phyloP scores from a whole-genome alignment of 768 basidiomycete genomes.

The Termitomyces sp. region DNA sequence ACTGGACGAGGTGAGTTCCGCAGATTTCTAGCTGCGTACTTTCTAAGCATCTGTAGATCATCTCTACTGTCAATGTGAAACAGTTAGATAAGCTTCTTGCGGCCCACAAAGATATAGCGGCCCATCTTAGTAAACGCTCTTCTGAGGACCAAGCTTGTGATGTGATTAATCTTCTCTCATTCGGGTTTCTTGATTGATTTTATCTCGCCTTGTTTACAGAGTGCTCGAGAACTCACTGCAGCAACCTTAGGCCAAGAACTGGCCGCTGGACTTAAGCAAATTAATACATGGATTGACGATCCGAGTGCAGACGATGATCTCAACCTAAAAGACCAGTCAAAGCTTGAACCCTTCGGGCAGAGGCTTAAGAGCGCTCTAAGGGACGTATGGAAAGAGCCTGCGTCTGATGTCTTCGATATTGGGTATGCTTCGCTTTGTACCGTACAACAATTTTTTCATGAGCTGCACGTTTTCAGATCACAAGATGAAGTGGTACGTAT shows the following conservation, averaged over 20 bases:
- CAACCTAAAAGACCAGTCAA: constrained; percentile 33
- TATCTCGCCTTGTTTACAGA: constrained; percentile 37
- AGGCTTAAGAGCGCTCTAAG: constrained; percentile 60
- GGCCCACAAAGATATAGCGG: constrained; percentile 59
- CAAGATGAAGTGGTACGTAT: constrained; percentile 66
- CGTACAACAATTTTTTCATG: background rate
- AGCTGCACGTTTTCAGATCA: constrained; percentile 33
- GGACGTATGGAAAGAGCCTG: constrained; percentile 66
- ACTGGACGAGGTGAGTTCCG: constrained; percentile 62
- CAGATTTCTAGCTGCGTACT: background rate
- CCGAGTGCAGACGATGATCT: constrained; percentile 40
- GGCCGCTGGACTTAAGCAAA: constrained; percentile 58
- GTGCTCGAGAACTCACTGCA: constrained; percentile 76
- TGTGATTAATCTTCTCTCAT: constrained; percentile 34
- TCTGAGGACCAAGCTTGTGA: constrained; percentile 79
- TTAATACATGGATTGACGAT: constrained; percentile 44
- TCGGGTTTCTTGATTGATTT: background rate
- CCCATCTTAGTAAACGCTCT: constrained; percentile 65
- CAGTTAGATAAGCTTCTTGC: constrained; percentile 53
- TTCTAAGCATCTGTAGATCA: constrained; percentile 33
- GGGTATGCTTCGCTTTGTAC: constrained; percentile 45
- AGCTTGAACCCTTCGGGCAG: constrained; percentile 43
- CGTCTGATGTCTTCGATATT: constrained; percentile 74
- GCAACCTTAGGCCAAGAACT: constrained; percentile 82
- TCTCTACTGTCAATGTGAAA: constrained; percentile 42